Conservation (phyloP, 2,329 filamentous ascomycete genomes). For the Colletotrichum abscissum region DNA sequence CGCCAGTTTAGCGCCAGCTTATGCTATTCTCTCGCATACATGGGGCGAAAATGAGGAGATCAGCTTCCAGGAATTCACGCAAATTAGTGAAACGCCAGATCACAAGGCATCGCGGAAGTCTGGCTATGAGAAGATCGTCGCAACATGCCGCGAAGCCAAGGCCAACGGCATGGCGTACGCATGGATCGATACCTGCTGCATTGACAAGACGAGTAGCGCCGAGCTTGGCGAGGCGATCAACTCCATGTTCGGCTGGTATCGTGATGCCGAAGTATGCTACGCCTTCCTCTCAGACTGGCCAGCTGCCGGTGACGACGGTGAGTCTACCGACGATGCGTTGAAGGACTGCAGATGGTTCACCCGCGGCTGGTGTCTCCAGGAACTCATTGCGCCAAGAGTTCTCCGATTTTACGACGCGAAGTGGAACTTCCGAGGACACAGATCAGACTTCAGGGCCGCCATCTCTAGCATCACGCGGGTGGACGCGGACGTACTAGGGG, state of each 20-base stretch:
- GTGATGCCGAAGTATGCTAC: conserved; percentile 33
- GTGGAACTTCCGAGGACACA: conserved; percentile 30
- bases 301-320: background rate
- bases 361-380: conserved; percentile 38
- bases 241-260: conserved; percentile 39
- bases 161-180: conserved; percentile 26
- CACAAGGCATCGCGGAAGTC: conserved; percentile 24
- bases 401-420: conserved; percentile 34
- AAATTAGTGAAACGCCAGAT: conserved; percentile 18
- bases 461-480: background rate
- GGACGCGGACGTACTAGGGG: background rate
- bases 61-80: background rate
- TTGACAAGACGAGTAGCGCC: conserved; percentile 40
- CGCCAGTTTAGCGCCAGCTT: conserved; percentile 35
- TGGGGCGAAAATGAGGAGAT: conserved; percentile 41
- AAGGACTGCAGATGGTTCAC: conserved; percentile 36
- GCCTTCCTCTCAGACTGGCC: conserved; percentile 37
- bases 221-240: conserved; percentile 39
- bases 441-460: background rate
- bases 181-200: conserved; percentile 43
- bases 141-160: conserved; percentile 16
- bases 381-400: conserved; percentile 35
- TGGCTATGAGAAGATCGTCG: conserved; percentile 31
- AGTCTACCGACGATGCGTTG: background rate
- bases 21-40: conserved; percentile 43